phyloP scores from a whole-genome alignment of 1,284 basidiomycete species.

The Porodaedalea pini region DNA sequence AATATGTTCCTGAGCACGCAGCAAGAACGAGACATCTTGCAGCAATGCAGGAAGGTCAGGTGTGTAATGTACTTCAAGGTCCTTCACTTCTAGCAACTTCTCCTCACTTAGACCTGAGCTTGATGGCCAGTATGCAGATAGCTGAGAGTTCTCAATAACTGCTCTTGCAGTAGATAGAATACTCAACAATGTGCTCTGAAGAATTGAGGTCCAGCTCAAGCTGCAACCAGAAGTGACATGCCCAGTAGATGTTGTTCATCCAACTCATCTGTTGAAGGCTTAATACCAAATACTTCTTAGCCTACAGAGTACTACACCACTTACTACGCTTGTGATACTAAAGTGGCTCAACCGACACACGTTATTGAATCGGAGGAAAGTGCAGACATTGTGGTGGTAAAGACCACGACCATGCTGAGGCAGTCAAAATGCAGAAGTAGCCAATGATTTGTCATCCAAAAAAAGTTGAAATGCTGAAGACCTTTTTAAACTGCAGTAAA shows the following conservation, averaged over 20 bases:
- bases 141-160: conserved; percentile 58
- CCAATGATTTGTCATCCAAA: conserved; percentile 28
- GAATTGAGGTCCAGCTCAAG: conserved; percentile 69
- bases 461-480: neutral
- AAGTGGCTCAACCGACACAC: conserved; percentile 53
- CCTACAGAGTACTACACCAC: too few relatives aligned
- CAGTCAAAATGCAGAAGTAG: conserved; percentile 28
- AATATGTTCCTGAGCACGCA: conserved; percentile 62
- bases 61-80: conserved; percentile 76
- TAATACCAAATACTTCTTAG: too few relatives aligned
- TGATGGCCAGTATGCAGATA: conserved; percentile 86
- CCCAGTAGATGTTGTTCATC: conserved; percentile 62
- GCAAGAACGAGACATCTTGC: conserved; percentile 65
- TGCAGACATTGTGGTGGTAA: conserved; percentile 72
- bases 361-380: conserved; percentile 53
- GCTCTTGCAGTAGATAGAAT: conserved; percentile 81
- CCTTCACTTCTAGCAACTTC: conserved; percentile 30
- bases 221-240: conserved; percentile 57
- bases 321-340: conserved; percentile 76
- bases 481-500: too few relatives aligned
- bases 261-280: too few relatives aligned
- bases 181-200: conserved; percentile 87
- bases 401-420: conserved; percentile 61
- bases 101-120: conserved; percentile 38
- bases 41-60: conserved; percentile 82